Evolutionary conservation across 2,329 filamentous ascomycete genomes (phyloP).

Genomic region (Malbranchea zuffiana): DNA sequence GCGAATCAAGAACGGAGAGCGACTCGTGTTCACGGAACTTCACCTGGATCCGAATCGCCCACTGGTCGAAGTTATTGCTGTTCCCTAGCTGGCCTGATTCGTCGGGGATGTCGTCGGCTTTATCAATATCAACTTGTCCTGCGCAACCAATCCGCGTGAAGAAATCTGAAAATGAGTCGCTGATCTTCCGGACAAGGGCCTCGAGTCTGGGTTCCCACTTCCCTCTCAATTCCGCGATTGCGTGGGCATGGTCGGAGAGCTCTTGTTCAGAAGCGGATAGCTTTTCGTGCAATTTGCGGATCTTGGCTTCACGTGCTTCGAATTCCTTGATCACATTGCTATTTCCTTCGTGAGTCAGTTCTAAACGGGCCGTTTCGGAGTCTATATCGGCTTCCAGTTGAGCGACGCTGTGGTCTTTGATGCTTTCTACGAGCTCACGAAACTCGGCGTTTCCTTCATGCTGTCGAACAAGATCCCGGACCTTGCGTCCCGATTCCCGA

Average conservation of each 20-base stretch:
- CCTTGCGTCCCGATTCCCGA: slow-evolving; percentile 15
- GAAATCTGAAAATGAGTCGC: slow-evolving; percentile 81
- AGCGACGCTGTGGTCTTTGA: slow-evolving; percentile 44
- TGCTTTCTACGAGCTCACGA: slow-evolving; percentile 2
- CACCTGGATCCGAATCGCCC: slow-evolving; percentile 88
- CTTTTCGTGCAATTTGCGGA: slow-evolving; percentile 53
- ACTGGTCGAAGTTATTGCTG: slow-evolving; percentile 76
- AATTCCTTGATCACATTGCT: slow-evolving; percentile 68
- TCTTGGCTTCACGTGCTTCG: slow-evolving; percentile 59
- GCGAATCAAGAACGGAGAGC: slow-evolving; percentile 74
- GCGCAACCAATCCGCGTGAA: slow-evolving; percentile 91
- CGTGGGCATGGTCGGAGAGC: slow-evolving; percentile 44
- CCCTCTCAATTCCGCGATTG: slow-evolving; percentile 55
- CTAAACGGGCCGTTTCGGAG: slow-evolving; percentile 62
- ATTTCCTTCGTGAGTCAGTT: slow-evolving; percentile 63
- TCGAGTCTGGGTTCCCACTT: slow-evolving; percentile 81
- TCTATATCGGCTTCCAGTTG: slow-evolving; percentile 63
- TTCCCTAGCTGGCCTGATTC: slow-evolving; percentile 15
- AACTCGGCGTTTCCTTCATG: neutral
- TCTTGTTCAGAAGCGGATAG: slow-evolving; percentile 45
- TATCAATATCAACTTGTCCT: slow-evolving; percentile 77
- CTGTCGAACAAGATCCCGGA: slow-evolving; percentile 6
- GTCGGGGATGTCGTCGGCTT: slow-evolving; percentile 41
- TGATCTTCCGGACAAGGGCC: slow-evolving; percentile 65
- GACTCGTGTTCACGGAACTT: slow-evolving; percentile 83